phyloP scores from a whole-genome alignment of 164 flowering plant genomes.

The Buxus sempervirens region DNA sequence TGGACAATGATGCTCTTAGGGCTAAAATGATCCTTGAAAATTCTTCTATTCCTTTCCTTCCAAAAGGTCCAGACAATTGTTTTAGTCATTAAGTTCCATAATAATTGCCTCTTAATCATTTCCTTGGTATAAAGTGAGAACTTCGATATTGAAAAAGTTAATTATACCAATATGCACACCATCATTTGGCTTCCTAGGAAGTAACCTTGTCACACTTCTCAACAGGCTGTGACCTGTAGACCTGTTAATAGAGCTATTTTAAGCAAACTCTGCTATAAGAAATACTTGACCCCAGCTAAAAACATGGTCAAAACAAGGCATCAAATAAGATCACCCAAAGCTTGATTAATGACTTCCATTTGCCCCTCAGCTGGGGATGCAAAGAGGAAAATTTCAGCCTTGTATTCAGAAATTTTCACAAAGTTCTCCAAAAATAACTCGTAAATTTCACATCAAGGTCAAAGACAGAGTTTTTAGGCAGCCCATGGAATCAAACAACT shows the following conservation, averaged over 20 bases:
- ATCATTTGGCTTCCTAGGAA: background rate
- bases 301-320: conserved; percentile 4
- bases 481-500: background rate
- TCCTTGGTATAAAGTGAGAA: background rate
- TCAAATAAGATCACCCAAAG: background rate
- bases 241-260: no score
- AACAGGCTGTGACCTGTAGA: no score
- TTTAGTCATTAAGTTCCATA: no score
- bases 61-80: no score
- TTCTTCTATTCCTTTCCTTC: no score
- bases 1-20: no score
- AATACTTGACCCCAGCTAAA: background rate
- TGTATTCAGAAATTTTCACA: background rate
- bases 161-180: conserved; percentile 1
- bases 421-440: no score
- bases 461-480: no score
- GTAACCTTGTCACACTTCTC: no score
- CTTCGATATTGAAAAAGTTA: conserved; percentile 1
- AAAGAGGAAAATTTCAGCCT: background rate
- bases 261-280: conserved; percentile 1
- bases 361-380: background rate
- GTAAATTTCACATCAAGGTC: background rate
- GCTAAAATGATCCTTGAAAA: no score
- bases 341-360: background rate
- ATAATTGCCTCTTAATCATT: background rate